phyloP scores from a whole-genome alignment of 352 stramenopile genomes.

The Globisporangium recalcitrans region DNA sequence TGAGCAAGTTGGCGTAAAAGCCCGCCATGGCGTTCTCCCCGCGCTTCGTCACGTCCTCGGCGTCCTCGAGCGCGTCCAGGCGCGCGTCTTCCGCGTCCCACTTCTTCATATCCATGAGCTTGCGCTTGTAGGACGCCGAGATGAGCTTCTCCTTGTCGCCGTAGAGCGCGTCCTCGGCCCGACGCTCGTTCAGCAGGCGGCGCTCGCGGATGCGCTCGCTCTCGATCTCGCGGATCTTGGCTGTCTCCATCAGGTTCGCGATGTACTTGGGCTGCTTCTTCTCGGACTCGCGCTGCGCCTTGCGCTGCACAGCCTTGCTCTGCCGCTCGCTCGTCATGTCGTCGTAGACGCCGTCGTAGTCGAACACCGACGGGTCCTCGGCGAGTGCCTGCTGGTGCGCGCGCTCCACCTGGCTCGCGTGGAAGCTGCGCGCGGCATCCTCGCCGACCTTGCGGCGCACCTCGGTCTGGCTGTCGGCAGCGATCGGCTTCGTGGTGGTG shows the following conservation, averaged over 20 bases:
- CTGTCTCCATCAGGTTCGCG: conserved; percentile 80
- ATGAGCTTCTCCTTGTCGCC: conserved; percentile 89
- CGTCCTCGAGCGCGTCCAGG: conserved; percentile 55
- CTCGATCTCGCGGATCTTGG: conserved; percentile 88
- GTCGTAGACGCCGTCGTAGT: conserved; percentile 91
- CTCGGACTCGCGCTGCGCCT: conserved; percentile 47
- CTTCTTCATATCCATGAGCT: conserved; percentile 85
- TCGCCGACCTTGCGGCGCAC: conserved; percentile 28
- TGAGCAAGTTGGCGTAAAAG: conserved; percentile 90
- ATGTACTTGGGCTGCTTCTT: conserved; percentile 88
- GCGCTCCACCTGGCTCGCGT: conserved; percentile 43
- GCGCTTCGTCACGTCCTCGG: conserved; percentile 74
- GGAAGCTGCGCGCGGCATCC: conserved; percentile 50
- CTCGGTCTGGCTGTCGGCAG: conserved; percentile 9
- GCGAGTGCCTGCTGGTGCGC: conserved; percentile 51
- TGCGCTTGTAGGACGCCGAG: conserved; percentile 89
- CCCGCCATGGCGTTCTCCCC: conserved; percentile 69
- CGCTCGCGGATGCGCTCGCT: conserved; percentile 86
- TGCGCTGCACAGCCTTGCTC: conserved; percentile 32
- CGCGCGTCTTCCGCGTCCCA: conserved; percentile 82
- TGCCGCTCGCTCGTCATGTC: conserved; percentile 53
- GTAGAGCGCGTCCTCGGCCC: conserved; percentile 75
- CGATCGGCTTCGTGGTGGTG: neutral
- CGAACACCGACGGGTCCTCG: conserved; percentile 83
- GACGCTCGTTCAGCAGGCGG: conserved; percentile 77